Evolutionary conservation across 2,329 filamentous ascomycete species (phyloP).

Genomic region (Penicillium brevicompactum): DNA sequence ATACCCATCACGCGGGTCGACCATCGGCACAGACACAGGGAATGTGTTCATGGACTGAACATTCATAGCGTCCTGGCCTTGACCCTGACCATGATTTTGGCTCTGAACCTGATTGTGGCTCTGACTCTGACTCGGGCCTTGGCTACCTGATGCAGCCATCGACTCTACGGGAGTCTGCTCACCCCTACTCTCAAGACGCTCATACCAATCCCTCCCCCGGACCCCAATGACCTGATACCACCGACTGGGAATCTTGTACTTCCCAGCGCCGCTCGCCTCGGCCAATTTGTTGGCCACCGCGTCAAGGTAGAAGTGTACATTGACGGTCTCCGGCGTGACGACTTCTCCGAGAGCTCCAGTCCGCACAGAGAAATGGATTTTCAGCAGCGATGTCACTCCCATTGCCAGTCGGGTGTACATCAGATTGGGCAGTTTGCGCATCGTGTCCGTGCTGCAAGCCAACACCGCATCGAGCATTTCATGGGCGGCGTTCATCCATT

Average conservation of each 20-base stretch:
- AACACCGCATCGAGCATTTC: conserved; percentile 36
- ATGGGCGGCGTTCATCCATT: conserved; percentile 41
- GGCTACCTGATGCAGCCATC: conserved; percentile 10
- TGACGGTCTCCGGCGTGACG: conserved; percentile 31
- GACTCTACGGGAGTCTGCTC: conserved; percentile 9
- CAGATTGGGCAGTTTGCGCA: conserved; percentile 38
- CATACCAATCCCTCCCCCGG: conserved; percentile 37
- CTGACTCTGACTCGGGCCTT: neutral
- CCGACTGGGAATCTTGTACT: conserved; percentile 37
- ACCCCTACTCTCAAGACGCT: conserved; percentile 29
- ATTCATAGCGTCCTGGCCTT: neutral
- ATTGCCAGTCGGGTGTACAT: conserved; percentile 35
- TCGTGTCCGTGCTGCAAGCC: conserved; percentile 34
- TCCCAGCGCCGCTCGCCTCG: conserved; percentile 35
- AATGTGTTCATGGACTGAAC: conserved; percentile 16
- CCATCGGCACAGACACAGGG: conserved; percentile 15
- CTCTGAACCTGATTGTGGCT: neutral
- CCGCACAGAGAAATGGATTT: conserved; percentile 37
- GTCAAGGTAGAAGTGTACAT: conserved; percentile 35
- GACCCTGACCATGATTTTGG: neutral
- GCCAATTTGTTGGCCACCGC: conserved; percentile 31
- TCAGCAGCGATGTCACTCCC: conserved; percentile 37
- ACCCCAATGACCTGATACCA: conserved; percentile 37
- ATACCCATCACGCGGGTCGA: conserved; percentile 26
- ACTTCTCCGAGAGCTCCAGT: conserved; percentile 35